phyloP scores from a whole-genome alignment of 305 asterid genomes.

The Solanum hybrid region DNA sequence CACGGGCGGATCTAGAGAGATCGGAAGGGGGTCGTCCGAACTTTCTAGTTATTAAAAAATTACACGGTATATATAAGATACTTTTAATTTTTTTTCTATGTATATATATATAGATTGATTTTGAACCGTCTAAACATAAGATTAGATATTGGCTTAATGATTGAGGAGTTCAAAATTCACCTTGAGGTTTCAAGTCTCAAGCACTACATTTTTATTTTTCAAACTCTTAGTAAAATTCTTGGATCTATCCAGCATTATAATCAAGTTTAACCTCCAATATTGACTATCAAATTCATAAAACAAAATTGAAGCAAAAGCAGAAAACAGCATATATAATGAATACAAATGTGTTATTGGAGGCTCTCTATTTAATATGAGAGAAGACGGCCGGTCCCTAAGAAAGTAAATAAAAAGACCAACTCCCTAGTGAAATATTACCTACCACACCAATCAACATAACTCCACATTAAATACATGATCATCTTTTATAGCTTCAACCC shows the following conservation, averaged over 20 bases:
- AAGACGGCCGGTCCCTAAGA: not conserved
- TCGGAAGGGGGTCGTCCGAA: not conserved
- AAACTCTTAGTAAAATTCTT: not conserved
- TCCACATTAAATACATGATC: not conserved
- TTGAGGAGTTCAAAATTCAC: not conserved
- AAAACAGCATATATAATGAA: not conserved
- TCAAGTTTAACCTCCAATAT: not conserved
- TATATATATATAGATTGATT: not conserved
- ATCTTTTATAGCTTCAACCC: not conserved
- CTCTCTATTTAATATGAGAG: not conserved
- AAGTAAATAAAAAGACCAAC: not conserved
- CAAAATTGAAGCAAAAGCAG: not conserved
- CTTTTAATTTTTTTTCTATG: not conserved
- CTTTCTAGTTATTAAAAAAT: not conserved
- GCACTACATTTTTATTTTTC: not conserved
- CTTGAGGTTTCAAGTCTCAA: not conserved
- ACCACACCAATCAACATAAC: not conserved
- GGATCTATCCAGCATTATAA: not conserved
- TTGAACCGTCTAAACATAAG: not conserved
- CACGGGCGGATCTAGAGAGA: not conserved
- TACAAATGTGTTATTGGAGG: not conserved
- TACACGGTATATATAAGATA: not conserved
- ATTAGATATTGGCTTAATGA: not conserved
- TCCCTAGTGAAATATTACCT: not conserved
- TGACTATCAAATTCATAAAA: not conserved